Evolutionary conservation across 768 basidiomycete genomes (phyloP).

Genomic region (Leccinum incarnatum): DNA sequence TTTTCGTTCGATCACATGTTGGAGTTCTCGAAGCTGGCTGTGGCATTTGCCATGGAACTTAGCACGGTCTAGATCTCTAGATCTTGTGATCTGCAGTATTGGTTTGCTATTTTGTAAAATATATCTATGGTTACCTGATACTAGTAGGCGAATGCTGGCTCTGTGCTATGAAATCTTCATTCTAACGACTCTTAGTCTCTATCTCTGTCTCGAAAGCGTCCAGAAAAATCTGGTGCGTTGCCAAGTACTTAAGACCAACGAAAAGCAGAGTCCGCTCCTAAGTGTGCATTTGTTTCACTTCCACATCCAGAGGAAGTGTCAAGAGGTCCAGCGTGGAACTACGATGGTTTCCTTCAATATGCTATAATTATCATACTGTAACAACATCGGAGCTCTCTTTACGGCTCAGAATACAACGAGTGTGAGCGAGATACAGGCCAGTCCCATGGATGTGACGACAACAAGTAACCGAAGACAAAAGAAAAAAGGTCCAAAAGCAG

Average conservation of each 20-base stretch:
- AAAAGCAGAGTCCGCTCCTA: too few species aligned
- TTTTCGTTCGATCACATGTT: slow-evolving; percentile 91
- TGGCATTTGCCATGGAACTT: slow-evolving; percentile 76
- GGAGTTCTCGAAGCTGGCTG: slow-evolving; percentile 82
- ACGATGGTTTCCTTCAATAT: too few species aligned
- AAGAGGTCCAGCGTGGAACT: too few species aligned
- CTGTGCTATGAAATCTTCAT: too few species aligned
- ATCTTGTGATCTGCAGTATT: not conserved
- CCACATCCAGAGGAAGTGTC: too few species aligned
- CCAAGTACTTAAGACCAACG: too few species aligned
- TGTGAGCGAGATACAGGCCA: not conserved
- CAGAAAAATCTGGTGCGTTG: too few species aligned
- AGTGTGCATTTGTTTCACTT: too few species aligned
- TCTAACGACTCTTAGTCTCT: too few species aligned
- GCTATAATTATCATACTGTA: not conserved
- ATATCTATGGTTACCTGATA: not conserved
- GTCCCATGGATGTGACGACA: not conserved
- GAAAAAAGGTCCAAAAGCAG: not conserved
- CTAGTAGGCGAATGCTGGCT: not conserved
- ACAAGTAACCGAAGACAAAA: not conserved
- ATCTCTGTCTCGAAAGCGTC: too few species aligned
- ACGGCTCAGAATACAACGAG: not conserved
- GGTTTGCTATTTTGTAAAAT: not conserved
- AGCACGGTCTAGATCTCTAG: slow-evolving; percentile 37
- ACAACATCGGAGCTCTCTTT: not conserved